Evolutionary conservation across 495 filamentous ascomycete genomes (phyloP), one percentile per base, ranked within the genome.

Genomic region (Aspergillus coremiiformis): DNA sequence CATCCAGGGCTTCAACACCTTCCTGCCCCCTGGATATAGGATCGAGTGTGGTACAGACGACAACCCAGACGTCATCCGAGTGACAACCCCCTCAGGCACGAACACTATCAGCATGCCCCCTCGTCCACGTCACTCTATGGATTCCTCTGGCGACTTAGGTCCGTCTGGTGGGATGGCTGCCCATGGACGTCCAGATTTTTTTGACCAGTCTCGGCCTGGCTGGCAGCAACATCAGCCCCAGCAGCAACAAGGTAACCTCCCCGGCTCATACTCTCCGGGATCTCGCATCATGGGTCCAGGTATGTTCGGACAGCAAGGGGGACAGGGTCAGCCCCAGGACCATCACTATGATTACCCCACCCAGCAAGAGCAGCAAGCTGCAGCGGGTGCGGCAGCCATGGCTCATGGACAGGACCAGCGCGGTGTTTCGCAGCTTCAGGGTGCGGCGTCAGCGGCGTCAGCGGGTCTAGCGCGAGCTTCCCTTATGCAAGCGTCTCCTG

Each of bases 1-100:
- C 2, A 97, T 99, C 35, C 93, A 96, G 64, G 94, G 94, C 0
- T 99, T 99, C 69, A 99, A 99, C 59, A 99, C 94, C 0, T 99
- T 99, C 62, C 75, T 99, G 8, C 94, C 94, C 4, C 94, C 94
- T 5, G 94, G 94, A 3, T 99, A 97, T 64, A 83, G 91, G 26
- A 99, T 99, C 52, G 94, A 99, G 61, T 99, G 94, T 60, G 91
- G 90, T 9, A 83, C 88, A 5, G 84, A 86, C 35, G 89, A 92
- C 50, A 90, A 96, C 59, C 91, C 91, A 8, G 92, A 96, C 63
- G 86, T 87, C 3, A 99, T 99, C 58, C 82, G 94, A 32, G 94
- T 99, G 39, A 99, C 94, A 0, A 99, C 94, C 0, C 94, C 94
- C 0, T 94, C 90, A 65, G 94, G 93, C 7, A 85, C 84, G 12